Evolutionary conservation across 2,329 filamentous ascomycete genomes (phyloP).

Genomic region (Penicillium paneum): DNA sequence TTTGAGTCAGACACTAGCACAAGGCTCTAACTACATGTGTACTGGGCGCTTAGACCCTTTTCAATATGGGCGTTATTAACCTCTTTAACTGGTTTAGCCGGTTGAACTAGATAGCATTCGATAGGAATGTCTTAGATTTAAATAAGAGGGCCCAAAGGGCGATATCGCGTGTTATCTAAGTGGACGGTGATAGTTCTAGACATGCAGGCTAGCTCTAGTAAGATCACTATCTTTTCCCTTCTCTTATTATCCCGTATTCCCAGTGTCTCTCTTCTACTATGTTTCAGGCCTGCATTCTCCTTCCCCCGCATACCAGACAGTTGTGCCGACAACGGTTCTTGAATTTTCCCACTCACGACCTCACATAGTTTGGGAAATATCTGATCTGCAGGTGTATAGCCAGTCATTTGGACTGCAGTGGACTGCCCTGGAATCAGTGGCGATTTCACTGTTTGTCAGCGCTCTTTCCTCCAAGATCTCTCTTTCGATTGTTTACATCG

Average conservation of each 20-base stretch:
- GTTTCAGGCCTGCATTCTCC: not conserved
- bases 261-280: not conserved
- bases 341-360: not conserved
- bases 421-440: not conserved
- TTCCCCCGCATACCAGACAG: conserved; percentile 15
- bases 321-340: conserved; percentile 9
- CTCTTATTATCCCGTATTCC: not conserved
- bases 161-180: not conserved
- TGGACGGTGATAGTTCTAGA: not conserved
- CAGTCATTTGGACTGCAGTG: not conserved
- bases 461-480: not conserved
- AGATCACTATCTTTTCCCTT: not conserved
- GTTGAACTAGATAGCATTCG: not conserved
- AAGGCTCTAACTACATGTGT: not conserved
- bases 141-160: not conserved
- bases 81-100: not conserved
- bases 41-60: not conserved
- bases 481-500: not conserved
- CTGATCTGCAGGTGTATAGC: not conserved
- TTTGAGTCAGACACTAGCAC: not conserved
- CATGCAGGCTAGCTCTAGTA: not conserved
- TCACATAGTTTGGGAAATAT: conserved; percentile 5
- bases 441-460: conserved; percentile 4
- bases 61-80: not conserved
- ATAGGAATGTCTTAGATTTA: not conserved